These are phyloP conservation scores for Catenaria anguillulae DNA, from an alignment of 371 early-diverging fungal species.

Conservation along the genomic window DNA sequence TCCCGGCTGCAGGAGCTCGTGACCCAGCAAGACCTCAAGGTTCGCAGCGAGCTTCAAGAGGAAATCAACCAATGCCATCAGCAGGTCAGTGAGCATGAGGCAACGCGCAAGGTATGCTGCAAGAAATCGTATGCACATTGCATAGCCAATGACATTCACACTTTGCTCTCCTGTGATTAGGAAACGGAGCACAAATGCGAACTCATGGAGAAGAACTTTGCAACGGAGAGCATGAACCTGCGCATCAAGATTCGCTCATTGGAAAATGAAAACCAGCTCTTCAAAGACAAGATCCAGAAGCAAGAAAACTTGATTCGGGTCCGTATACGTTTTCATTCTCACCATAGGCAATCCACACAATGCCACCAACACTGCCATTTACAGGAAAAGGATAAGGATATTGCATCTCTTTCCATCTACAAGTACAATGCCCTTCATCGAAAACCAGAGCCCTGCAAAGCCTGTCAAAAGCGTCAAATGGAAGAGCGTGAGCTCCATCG, in stretches of 20 bases:
- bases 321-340: background rate
- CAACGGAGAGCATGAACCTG: conserved; percentile 25
- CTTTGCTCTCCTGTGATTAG: conserved; percentile 12
- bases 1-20: conserved; percentile 19
- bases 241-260: conserved; percentile 23
- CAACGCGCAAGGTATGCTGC: background rate
- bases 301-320: conserved; percentile 24
- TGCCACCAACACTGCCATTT: too few relatives aligned
- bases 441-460: conserved; percentile 25
- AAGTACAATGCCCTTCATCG: conserved; percentile 32
- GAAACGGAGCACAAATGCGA: conserved; percentile 21
- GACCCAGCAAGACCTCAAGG: conserved; percentile 16
- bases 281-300: conserved; percentile 17
- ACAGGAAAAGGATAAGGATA: conserved; percentile 31
- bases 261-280: conserved; percentile 19
- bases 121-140: too few relatives aligned
- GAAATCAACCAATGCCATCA: conserved; percentile 13
- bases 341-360: too few relatives aligned
- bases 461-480: conserved; percentile 20
- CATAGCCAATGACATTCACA: too few relatives aligned
- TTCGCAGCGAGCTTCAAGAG: conserved; percentile 15
- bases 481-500: conserved; percentile 15
- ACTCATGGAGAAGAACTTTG: conserved; percentile 27
- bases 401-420: conserved; percentile 32
- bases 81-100: conserved; percentile 14